A percentile compares a stretch with the other conserved stretches of the same genome.
These are phyloP conservation scores for Ascochyta fabae DNA, from an alignment of 2,329 filamentous ascomycete genomes.

Conservation along the genomic window DNA sequence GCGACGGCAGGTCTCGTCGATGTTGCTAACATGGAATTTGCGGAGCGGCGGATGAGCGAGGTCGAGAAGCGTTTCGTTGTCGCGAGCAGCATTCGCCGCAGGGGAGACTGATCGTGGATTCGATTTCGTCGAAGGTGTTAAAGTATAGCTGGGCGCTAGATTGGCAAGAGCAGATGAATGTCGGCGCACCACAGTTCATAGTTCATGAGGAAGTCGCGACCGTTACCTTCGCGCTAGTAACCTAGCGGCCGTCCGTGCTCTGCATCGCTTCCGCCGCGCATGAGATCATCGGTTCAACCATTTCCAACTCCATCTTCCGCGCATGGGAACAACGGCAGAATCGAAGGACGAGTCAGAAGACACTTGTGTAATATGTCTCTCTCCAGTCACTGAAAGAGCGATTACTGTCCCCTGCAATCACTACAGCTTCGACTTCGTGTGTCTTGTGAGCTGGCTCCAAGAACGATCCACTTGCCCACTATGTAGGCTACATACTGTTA, in stretches of 20 bases:
- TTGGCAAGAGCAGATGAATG: conserved; percentile 5
- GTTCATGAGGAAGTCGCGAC: conserved; percentile 19
- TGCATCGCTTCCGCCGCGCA: conserved; percentile 26
- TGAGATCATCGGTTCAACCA: conserved; percentile 18
- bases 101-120: neutral
- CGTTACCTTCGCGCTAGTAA: neutral
- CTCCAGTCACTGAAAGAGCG: conserved; percentile 73
- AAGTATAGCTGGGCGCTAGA: neutral
- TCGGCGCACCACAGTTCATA: conserved; percentile 1
- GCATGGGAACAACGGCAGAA: conserved; percentile 35
- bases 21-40: conserved; percentile 41
- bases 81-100: conserved; percentile 34
- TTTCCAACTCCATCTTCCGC: conserved; percentile 21
- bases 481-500: conserved; percentile 64
- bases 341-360: conserved; percentile 31
- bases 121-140: neutral
- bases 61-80: conserved; percentile 26
- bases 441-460: conserved; percentile 81
- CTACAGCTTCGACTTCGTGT: conserved; percentile 82
- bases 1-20: conserved; percentile 41
- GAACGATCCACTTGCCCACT: conserved; percentile 76
- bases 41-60: conserved; percentile 27
- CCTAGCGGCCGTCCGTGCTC: conserved; percentile 4
- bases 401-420: conserved; percentile 79
- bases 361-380: conserved; percentile 85